Evolutionary conservation across 2,329 filamentous ascomycete species (phyloP).

Genomic region (Fusarium succisae): DNA sequence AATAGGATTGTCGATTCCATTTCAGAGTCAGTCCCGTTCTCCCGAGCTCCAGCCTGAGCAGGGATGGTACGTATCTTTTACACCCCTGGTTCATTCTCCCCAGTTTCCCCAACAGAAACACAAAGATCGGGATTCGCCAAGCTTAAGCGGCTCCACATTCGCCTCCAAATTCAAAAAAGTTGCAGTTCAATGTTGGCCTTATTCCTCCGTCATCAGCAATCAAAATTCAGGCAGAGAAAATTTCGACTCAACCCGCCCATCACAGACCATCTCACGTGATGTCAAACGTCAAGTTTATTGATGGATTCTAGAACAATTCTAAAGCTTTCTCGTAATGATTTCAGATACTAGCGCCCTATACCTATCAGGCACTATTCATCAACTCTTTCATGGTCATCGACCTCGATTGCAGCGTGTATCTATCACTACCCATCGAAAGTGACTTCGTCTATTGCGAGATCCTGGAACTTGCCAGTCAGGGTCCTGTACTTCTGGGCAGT

Average conservation of each 20-base stretch:
- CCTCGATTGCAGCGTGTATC: background rate
- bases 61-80: slow-evolving; percentile 17
- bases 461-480: background rate
- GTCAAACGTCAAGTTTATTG: background rate
- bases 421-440: background rate
- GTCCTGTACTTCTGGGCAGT: background rate
- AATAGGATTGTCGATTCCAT: slow-evolving; percentile 6
- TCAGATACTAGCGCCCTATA: background rate
- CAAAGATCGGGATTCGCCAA: slow-evolving; percentile 41
- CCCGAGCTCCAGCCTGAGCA: slow-evolving; percentile 7
- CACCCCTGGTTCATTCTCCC: slow-evolving; percentile 29
- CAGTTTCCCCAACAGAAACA: slow-evolving; percentile 44
- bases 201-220: background rate
- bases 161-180: background rate
- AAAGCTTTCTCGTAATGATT: background rate
- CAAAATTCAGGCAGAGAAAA: slow-evolving; percentile 9
- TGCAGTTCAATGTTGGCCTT: background rate
- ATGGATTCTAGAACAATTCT: slow-evolving; percentile 17
- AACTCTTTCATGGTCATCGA: background rate
- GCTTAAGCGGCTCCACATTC: slow-evolving; percentile 14
- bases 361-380: too few relatives aligned
- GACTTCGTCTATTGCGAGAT: background rate
- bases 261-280: slow-evolving; percentile 15
- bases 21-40: slow-evolving; percentile 24
- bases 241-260: background rate